Evolutionary conservation across 1,284 basidiomycete species (phyloP).

Genomic region (Tilletia indica): DNA sequence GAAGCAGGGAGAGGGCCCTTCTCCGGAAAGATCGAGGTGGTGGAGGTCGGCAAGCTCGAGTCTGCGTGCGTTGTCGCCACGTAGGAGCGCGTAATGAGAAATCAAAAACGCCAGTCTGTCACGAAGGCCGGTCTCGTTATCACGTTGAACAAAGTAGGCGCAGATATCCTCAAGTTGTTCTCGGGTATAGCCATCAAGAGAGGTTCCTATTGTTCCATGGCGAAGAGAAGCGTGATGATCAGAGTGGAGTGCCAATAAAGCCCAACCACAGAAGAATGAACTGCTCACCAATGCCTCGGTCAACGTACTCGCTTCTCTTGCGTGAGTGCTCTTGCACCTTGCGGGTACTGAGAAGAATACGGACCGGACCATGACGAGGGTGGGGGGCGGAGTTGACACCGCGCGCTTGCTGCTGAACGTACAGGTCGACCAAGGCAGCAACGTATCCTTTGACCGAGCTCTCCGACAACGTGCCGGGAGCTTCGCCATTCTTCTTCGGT

Average conservation of each 20-base stretch:
- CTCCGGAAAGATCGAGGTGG: neutral
- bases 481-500: neutral
- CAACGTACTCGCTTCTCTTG: neutral
- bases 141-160: neutral
- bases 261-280: too few species aligned
- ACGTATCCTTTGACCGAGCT: neutral
- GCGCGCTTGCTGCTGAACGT: neutral
- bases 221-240: too few species aligned
- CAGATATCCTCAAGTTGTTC: neutral
- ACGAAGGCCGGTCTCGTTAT: neutral
- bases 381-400: conserved; percentile 1
- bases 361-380: conserved; percentile 2
- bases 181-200: neutral
- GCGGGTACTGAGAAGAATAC: neutral
- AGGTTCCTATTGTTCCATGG: too few species aligned
- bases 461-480: neutral
- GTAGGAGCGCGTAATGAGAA: neutral
- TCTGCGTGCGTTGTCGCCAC: neutral
- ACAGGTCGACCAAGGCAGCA: conserved; percentile 1
- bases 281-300: neutral
- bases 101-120: neutral
- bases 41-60: conserved; percentile 5
- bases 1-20: neutral
- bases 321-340: neutral
- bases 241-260: too few species aligned